phyloP scores from a whole-genome alignment of 345 rosid species.

The Populus deltoides region DNA sequence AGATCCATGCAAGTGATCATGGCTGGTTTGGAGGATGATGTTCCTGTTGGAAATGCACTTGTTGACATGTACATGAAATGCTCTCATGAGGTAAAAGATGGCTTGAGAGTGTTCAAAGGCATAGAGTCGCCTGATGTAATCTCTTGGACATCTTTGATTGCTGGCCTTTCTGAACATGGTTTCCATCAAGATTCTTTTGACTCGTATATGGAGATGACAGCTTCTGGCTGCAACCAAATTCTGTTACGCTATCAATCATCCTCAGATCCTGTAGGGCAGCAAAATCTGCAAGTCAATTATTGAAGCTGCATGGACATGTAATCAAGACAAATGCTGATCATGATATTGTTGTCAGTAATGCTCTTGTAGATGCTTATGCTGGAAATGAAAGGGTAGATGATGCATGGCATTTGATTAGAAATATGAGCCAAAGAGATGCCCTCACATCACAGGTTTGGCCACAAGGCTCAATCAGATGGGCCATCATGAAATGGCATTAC shows the following conservation, averaged over 20 bases:
- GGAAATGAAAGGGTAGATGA: slow-evolving; percentile 39
- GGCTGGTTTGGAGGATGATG: slow-evolving; percentile 44
- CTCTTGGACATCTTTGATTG: slow-evolving; percentile 72
- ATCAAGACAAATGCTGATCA: slow-evolving; percentile 34
- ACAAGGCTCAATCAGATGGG: slow-evolving; percentile 59
- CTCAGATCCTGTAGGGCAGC: slow-evolving; percentile 41
- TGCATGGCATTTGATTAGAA: slow-evolving; percentile 41
- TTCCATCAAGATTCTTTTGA: slow-evolving; percentile 36
- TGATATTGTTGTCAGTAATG: slow-evolving; percentile 44
- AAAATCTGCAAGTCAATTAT: slow-evolving; percentile 25
- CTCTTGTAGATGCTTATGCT: slow-evolving; percentile 66
- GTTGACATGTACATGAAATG: slow-evolving; percentile 69
- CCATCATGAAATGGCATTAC: slow-evolving; percentile 40
- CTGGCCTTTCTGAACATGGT: slow-evolving; percentile 53
- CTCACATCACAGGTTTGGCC: slow-evolving; percentile 63
- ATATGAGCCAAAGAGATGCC: slow-evolving; percentile 47
- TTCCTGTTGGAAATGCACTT: slow-evolving; percentile 61
- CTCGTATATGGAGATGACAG: slow-evolving; percentile 45
- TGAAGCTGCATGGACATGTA: slow-evolving; percentile 50
- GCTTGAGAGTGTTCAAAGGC: slow-evolving; percentile 40
- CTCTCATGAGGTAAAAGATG: slow-evolving; percentile 37
- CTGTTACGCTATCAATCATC: slow-evolving; percentile 49
- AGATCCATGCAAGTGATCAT: slow-evolving; percentile 52
- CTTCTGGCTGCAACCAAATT: slow-evolving; percentile 49
- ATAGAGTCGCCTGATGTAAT: slow-evolving; percentile 50